These are phyloP conservation scores for Lipomyces oligophaga DNA, from an alignment of 805 yeast species.

Conservation along the genomic window DNA sequence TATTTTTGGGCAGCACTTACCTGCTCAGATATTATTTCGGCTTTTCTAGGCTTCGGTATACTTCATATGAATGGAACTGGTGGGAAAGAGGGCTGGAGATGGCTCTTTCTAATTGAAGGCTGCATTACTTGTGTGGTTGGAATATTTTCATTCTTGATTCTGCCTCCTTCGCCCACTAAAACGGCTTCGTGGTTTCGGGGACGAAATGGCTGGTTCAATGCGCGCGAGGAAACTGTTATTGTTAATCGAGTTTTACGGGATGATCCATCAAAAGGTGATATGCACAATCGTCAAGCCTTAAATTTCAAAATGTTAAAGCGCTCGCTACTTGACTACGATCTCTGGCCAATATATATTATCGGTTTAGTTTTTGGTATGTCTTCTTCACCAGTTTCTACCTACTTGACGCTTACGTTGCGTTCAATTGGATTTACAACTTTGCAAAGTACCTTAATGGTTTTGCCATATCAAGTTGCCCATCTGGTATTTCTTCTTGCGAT, in stretches of 20 bases:
- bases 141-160: conserved; percentile 43
- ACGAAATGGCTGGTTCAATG: conserved; percentile 52
- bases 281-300: conserved; percentile 58
- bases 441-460: conserved; percentile 49
- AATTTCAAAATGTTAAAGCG: conserved; percentile 41
- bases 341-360: conserved; percentile 54
- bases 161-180: conserved; percentile 56
- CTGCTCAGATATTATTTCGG: conserved; percentile 42
- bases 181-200: conserved; percentile 50
- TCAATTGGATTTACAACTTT: conserved; percentile 51
- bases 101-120: conserved; percentile 63
- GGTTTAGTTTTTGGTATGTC: conserved; percentile 47
- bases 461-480: conserved; percentile 43
- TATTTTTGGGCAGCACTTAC: conserved; percentile 55
- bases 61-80: conserved; percentile 46
- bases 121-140: conserved; percentile 54
- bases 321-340: conserved; percentile 48
- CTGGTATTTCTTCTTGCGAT: conserved; percentile 32
- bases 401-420: conserved; percentile 50
- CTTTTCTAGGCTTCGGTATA: conserved; percentile 50
- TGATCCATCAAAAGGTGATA: conserved; percentile 61
- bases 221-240: conserved; percentile 53
- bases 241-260: conserved; percentile 60
- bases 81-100: conserved; percentile 56
- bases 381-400: conserved; percentile 39